Percentiles rank a stretch among this genome's conserved stretches.
Conservation (phyloP, 331 rosid genomes). For the Pyracantha coccinea region DNA sequence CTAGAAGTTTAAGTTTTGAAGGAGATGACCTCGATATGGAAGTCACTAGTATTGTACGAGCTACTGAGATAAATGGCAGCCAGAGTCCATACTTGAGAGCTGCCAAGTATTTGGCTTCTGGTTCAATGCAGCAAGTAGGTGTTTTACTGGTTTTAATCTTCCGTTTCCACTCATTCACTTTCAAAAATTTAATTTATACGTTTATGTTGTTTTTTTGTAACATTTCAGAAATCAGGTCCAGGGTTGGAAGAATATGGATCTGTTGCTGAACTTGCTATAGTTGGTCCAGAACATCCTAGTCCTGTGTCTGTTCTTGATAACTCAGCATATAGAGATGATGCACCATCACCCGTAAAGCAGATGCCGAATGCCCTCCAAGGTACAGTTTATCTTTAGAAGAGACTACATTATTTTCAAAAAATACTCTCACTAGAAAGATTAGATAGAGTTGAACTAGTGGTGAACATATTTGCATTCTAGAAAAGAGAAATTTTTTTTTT, state of each 20-base stretch:
- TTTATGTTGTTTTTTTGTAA: neutral
- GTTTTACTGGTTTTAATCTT: slow-evolving; percentile 6
- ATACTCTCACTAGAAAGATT: neutral
- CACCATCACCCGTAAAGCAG: slow-evolving; percentile 28
- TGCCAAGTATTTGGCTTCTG: slow-evolving; percentile 30
- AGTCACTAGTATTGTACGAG: slow-evolving; percentile 36
- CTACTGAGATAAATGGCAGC: slow-evolving; percentile 22
- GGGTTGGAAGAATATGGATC: slow-evolving; percentile 41
- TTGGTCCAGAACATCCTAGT: slow-evolving; percentile 58
- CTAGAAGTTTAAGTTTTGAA: slow-evolving; percentile 50
- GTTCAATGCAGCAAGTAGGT: slow-evolving; percentile 40
- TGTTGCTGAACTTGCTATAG: slow-evolving; percentile 43
- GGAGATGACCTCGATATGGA: slow-evolving; percentile 55
- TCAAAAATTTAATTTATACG: slow-evolving; percentile 1
- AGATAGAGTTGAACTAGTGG: neutral
- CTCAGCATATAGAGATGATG: slow-evolving; percentile 51
- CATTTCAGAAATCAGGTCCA: slow-evolving; percentile 36
- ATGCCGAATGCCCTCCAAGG: no score
- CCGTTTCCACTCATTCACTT: slow-evolving; percentile 1
- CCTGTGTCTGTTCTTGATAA: slow-evolving; percentile 62
- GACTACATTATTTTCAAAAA: neutral
- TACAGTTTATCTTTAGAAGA: no score
- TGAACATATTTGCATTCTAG: neutral
- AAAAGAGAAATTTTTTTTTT: neutral
- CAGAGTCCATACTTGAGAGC: slow-evolving; percentile 35